Conservation (phyloP, 208 protist species). For the Leishmania gerbilli region DNA sequence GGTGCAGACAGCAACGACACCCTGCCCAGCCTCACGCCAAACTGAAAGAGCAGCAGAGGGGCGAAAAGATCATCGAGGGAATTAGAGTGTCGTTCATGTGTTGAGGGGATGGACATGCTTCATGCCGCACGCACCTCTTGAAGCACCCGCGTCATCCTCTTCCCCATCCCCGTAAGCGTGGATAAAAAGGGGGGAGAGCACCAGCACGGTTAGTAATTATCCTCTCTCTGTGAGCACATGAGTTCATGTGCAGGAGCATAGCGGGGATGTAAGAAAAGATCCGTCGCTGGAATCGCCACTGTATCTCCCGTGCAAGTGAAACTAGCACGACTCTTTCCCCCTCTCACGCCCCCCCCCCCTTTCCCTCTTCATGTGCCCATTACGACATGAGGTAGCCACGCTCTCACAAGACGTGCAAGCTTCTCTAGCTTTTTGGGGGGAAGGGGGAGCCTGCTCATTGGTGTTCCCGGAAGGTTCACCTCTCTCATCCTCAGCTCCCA, state of each 20-base stretch:
- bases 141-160: background rate
- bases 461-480: background rate
- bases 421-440: background rate
- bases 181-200: background rate
- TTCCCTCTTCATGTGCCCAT: background rate
- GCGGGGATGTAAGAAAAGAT: background rate
- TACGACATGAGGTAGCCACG: background rate
- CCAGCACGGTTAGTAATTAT: background rate
- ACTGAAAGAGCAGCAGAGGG: background rate
- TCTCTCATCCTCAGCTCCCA: background rate
- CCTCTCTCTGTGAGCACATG: background rate
- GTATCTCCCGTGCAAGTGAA: background rate
- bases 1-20: background rate
- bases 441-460: background rate
- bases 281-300: background rate
- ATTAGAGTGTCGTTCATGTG: background rate
- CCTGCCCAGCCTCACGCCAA: background rate
- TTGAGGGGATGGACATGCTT: background rate
- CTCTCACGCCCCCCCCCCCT: background rate
- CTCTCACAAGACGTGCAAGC: background rate
- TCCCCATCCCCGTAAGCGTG: background rate
- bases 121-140: background rate
- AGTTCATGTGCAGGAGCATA: background rate
- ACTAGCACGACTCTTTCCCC: background rate
- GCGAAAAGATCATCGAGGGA: background rate